Evolutionary conservation across 176 grass and related monocot species (phyloP).

Genomic region (Olyra latifolia): DNA sequence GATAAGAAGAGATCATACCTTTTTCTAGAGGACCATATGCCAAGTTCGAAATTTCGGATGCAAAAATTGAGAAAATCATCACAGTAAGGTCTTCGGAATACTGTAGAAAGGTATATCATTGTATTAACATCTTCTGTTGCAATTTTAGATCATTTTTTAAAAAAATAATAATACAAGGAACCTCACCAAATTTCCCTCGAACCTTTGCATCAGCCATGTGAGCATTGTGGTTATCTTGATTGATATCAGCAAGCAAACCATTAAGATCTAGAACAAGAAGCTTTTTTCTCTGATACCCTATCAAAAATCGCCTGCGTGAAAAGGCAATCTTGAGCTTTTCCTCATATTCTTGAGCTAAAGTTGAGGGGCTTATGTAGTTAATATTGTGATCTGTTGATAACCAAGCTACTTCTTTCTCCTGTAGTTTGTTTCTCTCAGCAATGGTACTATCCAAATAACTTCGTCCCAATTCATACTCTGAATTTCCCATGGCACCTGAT

Average conservation of each 20-base stretch:
- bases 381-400: background rate
- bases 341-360: slow-evolving; percentile 21
- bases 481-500: background rate
- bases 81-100: slow-evolving; percentile 76
- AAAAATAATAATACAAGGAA: slow-evolving; percentile 36
- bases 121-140: slow-evolving; percentile 27
- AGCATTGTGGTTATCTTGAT: slow-evolving; percentile 48
- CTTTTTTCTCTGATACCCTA: slow-evolving; percentile 50
- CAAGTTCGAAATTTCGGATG: slow-evolving; percentile 62
- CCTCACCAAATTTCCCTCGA: slow-evolving; percentile 74
- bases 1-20: slow-evolving; percentile 35
- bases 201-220: slow-evolving; percentile 64
- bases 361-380: slow-evolving; percentile 19
- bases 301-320: slow-evolving; percentile 28
- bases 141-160: slow-evolving; percentile 7
- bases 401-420: slow-evolving; percentile 15
- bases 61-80: slow-evolving; percentile 80
- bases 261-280: slow-evolving; percentile 96
- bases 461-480: slow-evolving; percentile 8
- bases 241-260: slow-evolving; percentile 91
- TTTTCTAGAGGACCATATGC: slow-evolving; percentile 84
- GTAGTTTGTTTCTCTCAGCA: slow-evolving; percentile 24
- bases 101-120: slow-evolving; percentile 38
- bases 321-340: slow-evolving; percentile 29
- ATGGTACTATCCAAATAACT: slow-evolving; percentile 16